phyloP scores from a whole-genome alignment of 2,329 filamentous ascomycete genomes.

The Ophiocordyceps camponoti-saundersi region DNA sequence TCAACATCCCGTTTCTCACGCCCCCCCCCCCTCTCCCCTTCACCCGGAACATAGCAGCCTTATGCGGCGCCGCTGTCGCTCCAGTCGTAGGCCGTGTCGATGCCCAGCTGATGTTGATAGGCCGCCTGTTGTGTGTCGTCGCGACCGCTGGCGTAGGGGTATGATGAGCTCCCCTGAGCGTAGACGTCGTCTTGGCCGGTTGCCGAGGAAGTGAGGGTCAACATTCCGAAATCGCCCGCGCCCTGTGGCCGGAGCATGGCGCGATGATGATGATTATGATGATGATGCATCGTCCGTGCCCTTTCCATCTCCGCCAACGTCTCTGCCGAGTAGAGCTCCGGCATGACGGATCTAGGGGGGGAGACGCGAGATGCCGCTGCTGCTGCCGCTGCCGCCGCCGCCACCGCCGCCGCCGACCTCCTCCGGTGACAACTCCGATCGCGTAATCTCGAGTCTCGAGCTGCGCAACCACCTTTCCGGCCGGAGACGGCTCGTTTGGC shows the following conservation, averaged over 20 bases:
- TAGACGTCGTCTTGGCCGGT: not conserved
- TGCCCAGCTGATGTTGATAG: not conserved
- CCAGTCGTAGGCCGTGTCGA: slow-evolving; percentile 1
- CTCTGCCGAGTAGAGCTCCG: slow-evolving; percentile 7
- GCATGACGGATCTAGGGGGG: slow-evolving; percentile 6
- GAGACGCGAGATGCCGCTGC: slow-evolving; percentile 1
- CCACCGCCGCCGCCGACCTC: slow-evolving; percentile 2
- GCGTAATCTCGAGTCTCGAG: slow-evolving; percentile 10
- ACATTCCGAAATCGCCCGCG: not conserved
- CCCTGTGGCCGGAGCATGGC: not conserved
- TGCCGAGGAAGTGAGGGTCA: not conserved
- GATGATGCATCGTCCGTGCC: not conserved
- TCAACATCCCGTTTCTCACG: too few species aligned
- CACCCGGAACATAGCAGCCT: too few species aligned
- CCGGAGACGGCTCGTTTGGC: slow-evolving; percentile 15
- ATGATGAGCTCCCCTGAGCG: slow-evolving; percentile 1
- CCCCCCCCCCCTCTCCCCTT: too few species aligned
- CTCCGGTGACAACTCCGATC: slow-evolving; percentile 7
- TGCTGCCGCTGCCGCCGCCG: not conserved
- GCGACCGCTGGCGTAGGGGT: slow-evolving; percentile 3
- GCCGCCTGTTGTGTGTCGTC: too few species aligned
- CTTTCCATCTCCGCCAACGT: slow-evolving; percentile 4
- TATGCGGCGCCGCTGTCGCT: not conserved
- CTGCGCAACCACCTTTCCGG: slow-evolving; percentile 15
- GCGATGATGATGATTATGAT: not conserved